These are phyloP conservation scores for Clausena lansium DNA, from an alignment of 345 rosid species.

Conservation along the genomic window DNA sequence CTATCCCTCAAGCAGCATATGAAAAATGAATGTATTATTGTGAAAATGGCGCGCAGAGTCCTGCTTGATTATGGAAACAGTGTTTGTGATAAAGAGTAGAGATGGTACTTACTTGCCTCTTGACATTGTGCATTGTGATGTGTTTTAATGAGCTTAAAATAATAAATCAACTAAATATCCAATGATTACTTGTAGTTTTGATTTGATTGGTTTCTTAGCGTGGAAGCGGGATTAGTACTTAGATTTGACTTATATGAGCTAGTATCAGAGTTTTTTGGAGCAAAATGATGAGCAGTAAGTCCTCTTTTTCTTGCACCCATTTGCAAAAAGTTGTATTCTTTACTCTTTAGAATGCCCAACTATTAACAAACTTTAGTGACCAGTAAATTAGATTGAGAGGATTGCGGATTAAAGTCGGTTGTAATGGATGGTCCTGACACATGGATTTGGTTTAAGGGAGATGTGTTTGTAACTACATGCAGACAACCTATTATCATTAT, in stretches of 20 bases:
- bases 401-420: no score
- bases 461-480: no score
- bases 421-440: no score
- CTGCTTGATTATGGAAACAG: neutral
- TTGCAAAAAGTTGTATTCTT: no score
- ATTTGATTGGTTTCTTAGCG: slow-evolving; percentile 1
- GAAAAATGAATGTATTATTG: neutral
- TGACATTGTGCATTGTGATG: neutral
- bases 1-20: neutral
- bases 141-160: neutral
- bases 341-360: no score
- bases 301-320: no score
- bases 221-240: neutral
- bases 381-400: no score
- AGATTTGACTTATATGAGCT: neutral
- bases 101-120: neutral
- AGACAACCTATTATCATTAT: no score
- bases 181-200: neutral
- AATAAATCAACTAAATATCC: neutral
- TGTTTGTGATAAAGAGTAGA: neutral
- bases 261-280: no score
- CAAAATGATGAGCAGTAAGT: no score
- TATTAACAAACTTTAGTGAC: no score
- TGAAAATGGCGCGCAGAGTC: neutral
- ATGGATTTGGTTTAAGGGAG: no score